These are phyloP conservation scores for Nasturtium officinale DNA, from an alignment of 345 rosid species.

Conservation along the genomic window DNA sequence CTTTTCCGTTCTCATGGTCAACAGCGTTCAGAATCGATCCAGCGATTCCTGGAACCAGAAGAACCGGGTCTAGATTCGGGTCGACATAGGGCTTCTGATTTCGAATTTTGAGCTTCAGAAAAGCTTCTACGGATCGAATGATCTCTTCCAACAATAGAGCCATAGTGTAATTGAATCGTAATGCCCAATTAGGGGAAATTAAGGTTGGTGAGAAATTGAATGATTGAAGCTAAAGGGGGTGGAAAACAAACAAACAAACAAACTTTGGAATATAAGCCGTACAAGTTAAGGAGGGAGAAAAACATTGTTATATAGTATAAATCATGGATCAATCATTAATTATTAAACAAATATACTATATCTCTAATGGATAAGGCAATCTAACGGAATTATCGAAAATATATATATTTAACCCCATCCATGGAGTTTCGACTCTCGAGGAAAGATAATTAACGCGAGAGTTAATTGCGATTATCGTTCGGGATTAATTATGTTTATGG, in stretches of 20 bases:
- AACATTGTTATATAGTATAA: background rate
- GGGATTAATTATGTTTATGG: background rate
- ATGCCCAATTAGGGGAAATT: conserved; percentile 18
- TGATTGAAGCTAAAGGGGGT: background rate
- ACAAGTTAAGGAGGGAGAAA: conserved; percentile 37
- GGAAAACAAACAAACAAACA: background rate
- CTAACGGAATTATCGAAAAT: conserved; percentile 1
- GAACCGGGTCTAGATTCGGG: conserved; percentile 86
- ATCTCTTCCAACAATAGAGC: conserved; percentile 69
- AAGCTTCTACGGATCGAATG: conserved; percentile 69
- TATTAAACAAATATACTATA: background rate
- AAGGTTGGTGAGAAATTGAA: conserved; percentile 29
- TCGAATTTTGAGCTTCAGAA: conserved; percentile 57
- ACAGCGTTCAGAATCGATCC: conserved; percentile 84
- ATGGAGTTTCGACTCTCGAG: background rate
- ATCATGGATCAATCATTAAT: background rate
- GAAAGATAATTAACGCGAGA: background rate
- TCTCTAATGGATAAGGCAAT: conserved; percentile 23
- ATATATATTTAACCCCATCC: background rate
- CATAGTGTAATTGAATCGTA: conserved; percentile 45
- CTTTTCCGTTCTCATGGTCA: conserved; percentile 55
- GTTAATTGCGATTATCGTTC: background rate
- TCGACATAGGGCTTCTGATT: conserved; percentile 67
- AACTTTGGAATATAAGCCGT: conserved; percentile 36
- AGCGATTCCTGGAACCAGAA: conserved; percentile 88